Base-by-base conservation (phyloP, 768 basidiomycete species). In the Pleurotus pulmonarius region DNA sequence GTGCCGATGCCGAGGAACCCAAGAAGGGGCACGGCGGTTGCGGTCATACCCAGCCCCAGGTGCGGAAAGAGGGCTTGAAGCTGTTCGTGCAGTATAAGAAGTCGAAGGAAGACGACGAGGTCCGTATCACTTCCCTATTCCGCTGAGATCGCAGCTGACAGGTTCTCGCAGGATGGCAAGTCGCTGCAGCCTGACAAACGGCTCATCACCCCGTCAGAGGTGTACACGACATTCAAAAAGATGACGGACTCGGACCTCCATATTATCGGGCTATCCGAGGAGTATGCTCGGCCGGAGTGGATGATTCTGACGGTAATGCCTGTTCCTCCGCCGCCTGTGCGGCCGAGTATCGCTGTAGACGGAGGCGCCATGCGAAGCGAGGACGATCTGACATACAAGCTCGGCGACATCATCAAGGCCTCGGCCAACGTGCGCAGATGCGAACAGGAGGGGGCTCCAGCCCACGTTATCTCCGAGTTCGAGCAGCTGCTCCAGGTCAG, bases 261-360 rank as follows among this genome's bases (percentile, higher is more conserved):
- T 60, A 78, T 94, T 24, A 83, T 98, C 61, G 97, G 97, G 38
- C 84, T 98, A 8, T 95, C 91, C 24, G 92, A 94, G 57, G 92
- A 93, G 67, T 98, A 97, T 67, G 96, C 97, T 5, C 85, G 95
- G 41, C 97, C 97, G 2, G 94, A 98, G 65, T 99, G 97, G 97
- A 98, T 99, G 97, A 97, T 99, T 62, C 75, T 98, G 41, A 98
- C 97, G 0, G 94, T 98, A 38, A 82, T 98, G 69, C 97, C 97
- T 37, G 96, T 99, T 0, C 97, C 97, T 1, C 97, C 97, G 1
- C 96, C 96, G 5, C 94, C 97, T 6, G 97, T 99, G 54, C 92
- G 97, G 48, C 97, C 97, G 0, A 96, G 94, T 73, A 98, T 99
- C 56, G 90, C 96, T 11, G 92, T 98, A 25, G 96, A 98, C 63